Evolutionary conservation across 768 basidiomycete genomes (phyloP).

Genomic region (Amylocystis lapponica): DNA sequence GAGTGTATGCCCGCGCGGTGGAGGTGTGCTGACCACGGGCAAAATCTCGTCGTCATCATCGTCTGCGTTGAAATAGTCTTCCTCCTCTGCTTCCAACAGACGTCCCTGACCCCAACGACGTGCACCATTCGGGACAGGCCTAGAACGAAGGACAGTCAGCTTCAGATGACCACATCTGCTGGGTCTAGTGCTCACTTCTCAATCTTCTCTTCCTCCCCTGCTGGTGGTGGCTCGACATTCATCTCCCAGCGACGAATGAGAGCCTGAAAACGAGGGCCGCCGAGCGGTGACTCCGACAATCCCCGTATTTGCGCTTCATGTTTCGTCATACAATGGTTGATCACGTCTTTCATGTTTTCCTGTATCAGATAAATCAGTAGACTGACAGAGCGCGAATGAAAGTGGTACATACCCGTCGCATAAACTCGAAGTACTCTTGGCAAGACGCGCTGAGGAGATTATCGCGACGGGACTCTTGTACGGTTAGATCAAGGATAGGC

Average conservation of each 20-base stretch:
- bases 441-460: conserved; percentile 93
- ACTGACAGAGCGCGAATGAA: neutral
- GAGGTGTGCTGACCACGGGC: conserved; percentile 26
- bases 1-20: conserved; percentile 31
- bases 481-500: conserved; percentile 79
- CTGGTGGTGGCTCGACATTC: conserved; percentile 76
- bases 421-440: conserved; percentile 91
- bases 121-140: conserved; percentile 11
- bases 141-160: neutral
- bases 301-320: conserved; percentile 61
- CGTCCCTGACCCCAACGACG: conserved; percentile 35
- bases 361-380: conserved; percentile 25
- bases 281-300: conserved; percentile 55
- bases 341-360: conserved; percentile 86
- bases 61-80: conserved; percentile 88
- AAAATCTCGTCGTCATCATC: conserved; percentile 60
- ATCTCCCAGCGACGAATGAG: conserved; percentile 87
- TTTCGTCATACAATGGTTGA: conserved; percentile 76
- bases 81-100: conserved; percentile 70
- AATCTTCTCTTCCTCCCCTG: conserved; percentile 40
- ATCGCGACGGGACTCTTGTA: conserved; percentile 78
- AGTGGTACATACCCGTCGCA: conserved; percentile 58
- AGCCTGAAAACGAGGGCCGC: conserved; percentile 60
- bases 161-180: neutral
- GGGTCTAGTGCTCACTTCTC: conserved; percentile 40